Evolutionary conservation across 371 early-diverging fungal genomes (phyloP).

Genomic region (Mucor plumbeus): DNA sequence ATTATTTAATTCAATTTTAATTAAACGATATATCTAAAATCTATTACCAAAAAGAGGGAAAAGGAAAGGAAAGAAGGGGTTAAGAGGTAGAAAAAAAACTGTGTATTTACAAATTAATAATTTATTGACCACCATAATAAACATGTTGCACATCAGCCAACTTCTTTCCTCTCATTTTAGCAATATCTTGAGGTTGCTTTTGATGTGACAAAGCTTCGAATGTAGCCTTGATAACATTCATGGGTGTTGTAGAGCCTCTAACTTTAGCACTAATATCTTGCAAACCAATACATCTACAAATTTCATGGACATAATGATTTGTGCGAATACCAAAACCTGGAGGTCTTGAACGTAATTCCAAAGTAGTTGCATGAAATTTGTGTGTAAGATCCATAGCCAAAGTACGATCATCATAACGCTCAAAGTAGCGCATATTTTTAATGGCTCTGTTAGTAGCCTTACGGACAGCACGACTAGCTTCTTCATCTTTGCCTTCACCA

Average conservation of each 20-base stretch:
- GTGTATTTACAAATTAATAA: slow-evolving; percentile 5
- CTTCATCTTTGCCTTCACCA: slow-evolving; percentile 91
- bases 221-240: slow-evolving; percentile 97
- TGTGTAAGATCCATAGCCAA: slow-evolving; percentile 86
- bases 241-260: slow-evolving; percentile 90
- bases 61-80: not conserved
- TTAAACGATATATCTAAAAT: slow-evolving; percentile 1
- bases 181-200: slow-evolving; percentile 86
- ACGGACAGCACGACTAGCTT: slow-evolving; percentile 79
- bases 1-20: not conserved
- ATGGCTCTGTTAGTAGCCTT: slow-evolving; percentile 92
- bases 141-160: slow-evolving; percentile 88
- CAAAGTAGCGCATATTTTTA: slow-evolving; percentile 83
- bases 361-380: slow-evolving; percentile 88
- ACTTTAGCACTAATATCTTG: slow-evolving; percentile 93
- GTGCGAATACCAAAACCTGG: slow-evolving; percentile 96
- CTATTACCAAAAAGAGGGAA: not conserved
- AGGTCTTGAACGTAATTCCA: slow-evolving; percentile 85
- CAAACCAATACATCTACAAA: slow-evolving; percentile 94
- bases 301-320: slow-evolving; percentile 93
- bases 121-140: slow-evolving; percentile 70
- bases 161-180: slow-evolving; percentile 87
- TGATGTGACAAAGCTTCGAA: slow-evolving; percentile 92
- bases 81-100: not conserved
- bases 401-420: slow-evolving; percentile 95